Evolutionary conservation across 2,329 filamentous ascomycete genomes (phyloP), one percentile per base, ranked within the genome.

Genomic region (Fulvia fulva): DNA sequence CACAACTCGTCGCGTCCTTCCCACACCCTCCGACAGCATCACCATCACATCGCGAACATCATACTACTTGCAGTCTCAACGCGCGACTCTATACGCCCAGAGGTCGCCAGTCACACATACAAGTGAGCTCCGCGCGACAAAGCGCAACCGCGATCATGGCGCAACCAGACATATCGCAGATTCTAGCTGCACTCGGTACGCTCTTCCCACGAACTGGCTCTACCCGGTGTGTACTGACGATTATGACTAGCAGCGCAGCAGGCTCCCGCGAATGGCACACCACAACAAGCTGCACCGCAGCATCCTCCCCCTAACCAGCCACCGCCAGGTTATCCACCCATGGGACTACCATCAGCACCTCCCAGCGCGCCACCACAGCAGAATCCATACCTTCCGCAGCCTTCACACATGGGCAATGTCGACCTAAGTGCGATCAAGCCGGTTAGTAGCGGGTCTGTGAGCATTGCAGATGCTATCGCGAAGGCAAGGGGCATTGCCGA

Each of bases 401-500:
- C 89, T 2, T 84, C 87, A 5, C 82, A 82, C 56, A 89, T 88
- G 59, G 90, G 90, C 52, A 91, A 84, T 66, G 80, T 95, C 62
- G 90, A 96, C 70, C 76, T 96, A 53, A 92, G 87, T 75, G 82
- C 84, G 56, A 90, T 94, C 70, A 88, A 89, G 68, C 90, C 91
- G 4, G 83, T 88, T 56, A 90, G 83, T 71, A 89, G 89, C 28
- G 91, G 91, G 58, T 90, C 88, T 21, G 87, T 95, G 67, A 93
- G 87, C 74, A 87, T 96, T 63, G 84, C 88, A 58, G 90, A 95
- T 73, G 89, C 90, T 51, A 87, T 96, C 67, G 89, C 91, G 41
- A 90, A 91, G 72, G 91, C 90, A 49, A 89, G 89, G 72, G 88
- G 87, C 44, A 90, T 89, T 73, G 90, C 91, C 43, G 86, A 88